Conservation (phyloP, 805 yeast species). For the Lipomyces lipofer region DNA sequence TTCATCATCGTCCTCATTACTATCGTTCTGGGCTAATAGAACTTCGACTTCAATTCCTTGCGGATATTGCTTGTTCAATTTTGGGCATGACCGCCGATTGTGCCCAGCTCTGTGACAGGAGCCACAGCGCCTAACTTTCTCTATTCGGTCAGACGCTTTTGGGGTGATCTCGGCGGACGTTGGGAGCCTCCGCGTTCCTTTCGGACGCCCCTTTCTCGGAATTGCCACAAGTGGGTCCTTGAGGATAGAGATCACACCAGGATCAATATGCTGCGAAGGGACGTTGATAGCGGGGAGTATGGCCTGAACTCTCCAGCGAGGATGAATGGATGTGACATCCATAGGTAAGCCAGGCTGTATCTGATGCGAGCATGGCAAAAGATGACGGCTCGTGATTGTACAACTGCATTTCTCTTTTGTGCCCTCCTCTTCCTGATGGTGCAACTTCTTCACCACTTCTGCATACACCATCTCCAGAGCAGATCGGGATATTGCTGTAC, state of each 20-base stretch:
- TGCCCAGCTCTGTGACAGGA: not conserved
- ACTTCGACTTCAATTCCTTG: not conserved
- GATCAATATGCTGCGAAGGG: not conserved
- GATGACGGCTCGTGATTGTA: not conserved
- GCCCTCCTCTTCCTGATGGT: not conserved
- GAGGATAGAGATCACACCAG: not conserved
- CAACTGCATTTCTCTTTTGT: not conserved
- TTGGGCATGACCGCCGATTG: not conserved
- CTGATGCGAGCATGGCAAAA: not conserved
- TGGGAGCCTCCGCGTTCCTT: not conserved
- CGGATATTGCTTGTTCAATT: not conserved
- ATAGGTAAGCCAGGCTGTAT: not conserved
- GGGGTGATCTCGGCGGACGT: not conserved
- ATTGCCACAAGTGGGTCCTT: not conserved
- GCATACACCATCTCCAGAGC: not conserved
- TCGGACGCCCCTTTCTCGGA: not conserved
- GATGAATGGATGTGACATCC: not conserved
- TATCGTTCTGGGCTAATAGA: not conserved
- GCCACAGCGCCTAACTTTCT: not conserved
- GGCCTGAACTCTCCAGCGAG: not conserved
- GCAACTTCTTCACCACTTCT: not conserved
- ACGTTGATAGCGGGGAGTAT: not conserved
- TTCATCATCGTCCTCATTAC: not conserved
- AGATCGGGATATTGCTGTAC: not conserved
- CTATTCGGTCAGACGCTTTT: not conserved